These are phyloP conservation scores for Ceratobasidium sp. DNA, from an alignment of 1,284 basidiomycete species.

Conservation along the genomic window DNA sequence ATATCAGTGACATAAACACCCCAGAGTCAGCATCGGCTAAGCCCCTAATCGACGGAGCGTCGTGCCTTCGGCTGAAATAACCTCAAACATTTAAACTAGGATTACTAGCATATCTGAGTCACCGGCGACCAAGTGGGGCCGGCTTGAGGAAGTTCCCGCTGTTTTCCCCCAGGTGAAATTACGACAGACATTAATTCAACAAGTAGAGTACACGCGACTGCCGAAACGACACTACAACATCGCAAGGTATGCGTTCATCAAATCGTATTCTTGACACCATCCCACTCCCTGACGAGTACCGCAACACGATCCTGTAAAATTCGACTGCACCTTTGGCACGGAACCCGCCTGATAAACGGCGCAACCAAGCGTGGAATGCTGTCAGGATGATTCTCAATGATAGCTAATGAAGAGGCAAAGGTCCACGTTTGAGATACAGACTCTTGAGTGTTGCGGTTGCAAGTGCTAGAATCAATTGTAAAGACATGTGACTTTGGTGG, in stretches of 20 bases:
- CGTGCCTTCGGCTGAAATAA: no score
- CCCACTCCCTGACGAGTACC: conserved; percentile 6
- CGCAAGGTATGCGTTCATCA: no score
- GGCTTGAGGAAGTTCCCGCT: no score
- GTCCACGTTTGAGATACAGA: conserved; percentile 2
- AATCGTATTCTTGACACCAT: conserved; percentile 4
- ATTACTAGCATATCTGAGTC: no score
- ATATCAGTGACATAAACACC: no score
- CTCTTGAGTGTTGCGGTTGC: background rate
- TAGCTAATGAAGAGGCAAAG: background rate
- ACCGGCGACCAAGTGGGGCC: no score
- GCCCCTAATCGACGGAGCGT: no score
- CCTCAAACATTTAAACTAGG: no score
- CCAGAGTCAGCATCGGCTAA: no score
- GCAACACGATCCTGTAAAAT: conserved; percentile 4
- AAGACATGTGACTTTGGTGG: conserved; percentile 54
- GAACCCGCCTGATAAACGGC: background rate
- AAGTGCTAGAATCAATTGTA: background rate
- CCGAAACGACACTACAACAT: background rate
- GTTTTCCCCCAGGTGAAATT: no score
- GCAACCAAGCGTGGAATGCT: background rate
- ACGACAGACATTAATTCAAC: no score
- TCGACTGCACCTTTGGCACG: conserved; percentile 3
- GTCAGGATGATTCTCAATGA: conserved; percentile 6
- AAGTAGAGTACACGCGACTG: no score